These are phyloP conservation scores for Ambrosia artemisiifolia DNA, from an alignment of 129 eudicot species.

Conservation along the genomic window DNA sequence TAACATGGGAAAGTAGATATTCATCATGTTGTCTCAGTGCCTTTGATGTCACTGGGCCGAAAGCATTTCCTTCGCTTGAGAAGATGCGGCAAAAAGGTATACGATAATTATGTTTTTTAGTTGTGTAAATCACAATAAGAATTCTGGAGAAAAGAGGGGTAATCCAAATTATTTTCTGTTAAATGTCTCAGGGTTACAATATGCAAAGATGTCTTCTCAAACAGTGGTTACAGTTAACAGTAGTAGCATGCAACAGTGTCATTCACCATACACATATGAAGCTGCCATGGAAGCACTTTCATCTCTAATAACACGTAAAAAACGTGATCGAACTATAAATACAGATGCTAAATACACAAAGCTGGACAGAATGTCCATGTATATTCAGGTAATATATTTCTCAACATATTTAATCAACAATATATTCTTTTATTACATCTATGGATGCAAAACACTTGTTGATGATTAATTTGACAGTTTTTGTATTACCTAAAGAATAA, in stretches of 20 bases:
- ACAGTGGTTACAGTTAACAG: slow-evolving; percentile 31
- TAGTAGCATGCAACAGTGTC: slow-evolving; percentile 25
- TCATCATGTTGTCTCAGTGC: slow-evolving; percentile 29
- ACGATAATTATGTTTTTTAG: neutral
- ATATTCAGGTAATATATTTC: slow-evolving; percentile 56
- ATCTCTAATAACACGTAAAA: slow-evolving; percentile 67
- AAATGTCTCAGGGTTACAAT: slow-evolving; percentile 36
- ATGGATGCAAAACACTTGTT: neutral
- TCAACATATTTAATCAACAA: slow-evolving; percentile 7
- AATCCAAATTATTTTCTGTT: neutral
- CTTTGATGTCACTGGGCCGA: slow-evolving; percentile 30
- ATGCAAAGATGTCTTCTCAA: slow-evolving; percentile 49
- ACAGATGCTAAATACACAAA: slow-evolving; percentile 46
- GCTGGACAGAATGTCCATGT: slow-evolving; percentile 76
- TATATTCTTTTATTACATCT: neutral
- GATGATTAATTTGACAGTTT: neutral
- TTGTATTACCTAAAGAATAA: neutral
- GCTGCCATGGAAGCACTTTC: slow-evolving; percentile 93
- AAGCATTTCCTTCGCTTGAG: slow-evolving; percentile 31
- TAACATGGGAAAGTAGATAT: slow-evolving; percentile 29
- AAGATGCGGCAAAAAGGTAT: slow-evolving; percentile 43
- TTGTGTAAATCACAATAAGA: neutral
- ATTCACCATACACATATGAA: slow-evolving; percentile 55
- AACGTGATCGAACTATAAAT: slow-evolving; percentile 40
- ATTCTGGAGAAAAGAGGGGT: neutral